These are phyloP conservation scores for Vanrija sp. DNA, from an alignment of 1,284 basidiomycete genomes.

Conservation along the genomic window DNA sequence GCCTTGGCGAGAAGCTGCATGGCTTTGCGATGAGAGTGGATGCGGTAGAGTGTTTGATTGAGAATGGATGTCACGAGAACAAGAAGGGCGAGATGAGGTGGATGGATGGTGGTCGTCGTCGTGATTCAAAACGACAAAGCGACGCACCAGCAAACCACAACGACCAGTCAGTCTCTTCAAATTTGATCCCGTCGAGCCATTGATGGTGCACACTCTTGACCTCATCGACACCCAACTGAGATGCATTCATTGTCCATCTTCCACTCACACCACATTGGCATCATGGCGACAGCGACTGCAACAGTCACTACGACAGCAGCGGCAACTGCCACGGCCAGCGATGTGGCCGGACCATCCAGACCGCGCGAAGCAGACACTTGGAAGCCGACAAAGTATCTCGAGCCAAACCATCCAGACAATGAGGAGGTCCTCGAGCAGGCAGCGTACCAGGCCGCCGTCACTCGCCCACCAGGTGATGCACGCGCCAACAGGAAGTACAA, in stretches of 20 bases:
- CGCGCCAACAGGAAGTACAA: slow-evolving; percentile 80
- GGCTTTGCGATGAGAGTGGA: too few species aligned
- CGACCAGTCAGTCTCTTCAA: too few species aligned
- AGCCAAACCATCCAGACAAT: slow-evolving; percentile 63
- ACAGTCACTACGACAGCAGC: neutral
- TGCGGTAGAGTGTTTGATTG: too few species aligned
- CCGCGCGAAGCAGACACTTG: slow-evolving; percentile 44
- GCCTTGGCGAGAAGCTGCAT: too few species aligned
- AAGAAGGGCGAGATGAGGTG: neutral
- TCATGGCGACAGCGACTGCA: neutral
- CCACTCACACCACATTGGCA: neutral
- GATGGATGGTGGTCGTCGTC: neutral
- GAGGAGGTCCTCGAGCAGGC: slow-evolving; percentile 68
- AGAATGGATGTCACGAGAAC: neutral
- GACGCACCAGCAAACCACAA: neutral
- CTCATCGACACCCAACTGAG: neutral
- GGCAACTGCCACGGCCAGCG: neutral
- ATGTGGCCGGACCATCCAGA: slow-evolving; percentile 26
- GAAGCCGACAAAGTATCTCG: slow-evolving; percentile 52
- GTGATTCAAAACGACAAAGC: neutral
- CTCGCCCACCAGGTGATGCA: slow-evolving; percentile 43
- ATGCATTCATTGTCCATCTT: neutral
- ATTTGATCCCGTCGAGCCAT: slow-evolving; percentile 1
- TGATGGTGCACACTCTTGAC: too few species aligned
- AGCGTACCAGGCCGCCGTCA: slow-evolving; percentile 66